phyloP scores from a whole-genome alignment of 805 yeast species.

The Komagataella mondaviorum region DNA sequence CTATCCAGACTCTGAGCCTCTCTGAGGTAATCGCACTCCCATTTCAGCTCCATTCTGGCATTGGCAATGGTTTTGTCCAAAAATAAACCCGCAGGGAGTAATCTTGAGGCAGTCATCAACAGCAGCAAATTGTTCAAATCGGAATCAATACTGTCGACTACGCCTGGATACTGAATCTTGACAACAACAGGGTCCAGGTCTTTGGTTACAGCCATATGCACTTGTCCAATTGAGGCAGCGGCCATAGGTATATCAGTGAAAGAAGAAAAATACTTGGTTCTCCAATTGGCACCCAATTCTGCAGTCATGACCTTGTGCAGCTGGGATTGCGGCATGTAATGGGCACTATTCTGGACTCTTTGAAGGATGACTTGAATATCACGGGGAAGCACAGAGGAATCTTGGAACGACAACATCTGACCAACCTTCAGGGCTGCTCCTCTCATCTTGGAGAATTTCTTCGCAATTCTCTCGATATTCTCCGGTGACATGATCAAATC shows the following conservation, averaged over 20 bases:
- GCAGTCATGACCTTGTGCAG: slow-evolving; percentile 57
- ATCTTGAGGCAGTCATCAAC: slow-evolving; percentile 72
- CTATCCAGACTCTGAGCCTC: slow-evolving; percentile 70
- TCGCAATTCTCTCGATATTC: slow-evolving; percentile 80
- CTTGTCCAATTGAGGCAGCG: slow-evolving; percentile 97
- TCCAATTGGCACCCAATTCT: slow-evolving; percentile 78
- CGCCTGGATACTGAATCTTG: slow-evolving; percentile 96
- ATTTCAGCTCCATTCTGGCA: slow-evolving; percentile 83
- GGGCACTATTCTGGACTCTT: slow-evolving; percentile 86
- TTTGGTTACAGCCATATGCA: slow-evolving; percentile 67
- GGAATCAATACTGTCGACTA: slow-evolving; percentile 83
- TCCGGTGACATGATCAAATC: slow-evolving; percentile 60
- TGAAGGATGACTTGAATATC: slow-evolving; percentile 73
- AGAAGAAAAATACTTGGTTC: slow-evolving; percentile 42
- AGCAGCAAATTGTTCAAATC: slow-evolving; percentile 79
- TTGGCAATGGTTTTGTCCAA: slow-evolving; percentile 85
- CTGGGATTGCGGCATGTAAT: slow-evolving; percentile 93
- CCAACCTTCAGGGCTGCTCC: slow-evolving; percentile 98
- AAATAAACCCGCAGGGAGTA: slow-evolving; percentile 85
- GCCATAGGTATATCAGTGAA: slow-evolving; percentile 90
- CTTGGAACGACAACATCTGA: slow-evolving; percentile 95
- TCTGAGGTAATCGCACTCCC: slow-evolving; percentile 95
- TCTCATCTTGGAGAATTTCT: slow-evolving; percentile 83
- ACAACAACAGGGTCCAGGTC: slow-evolving; percentile 74
- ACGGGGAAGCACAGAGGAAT: slow-evolving; percentile 67